Base-by-base conservation (phyloP, 805 yeast species). In the Zygoascus tannicola region DNA sequence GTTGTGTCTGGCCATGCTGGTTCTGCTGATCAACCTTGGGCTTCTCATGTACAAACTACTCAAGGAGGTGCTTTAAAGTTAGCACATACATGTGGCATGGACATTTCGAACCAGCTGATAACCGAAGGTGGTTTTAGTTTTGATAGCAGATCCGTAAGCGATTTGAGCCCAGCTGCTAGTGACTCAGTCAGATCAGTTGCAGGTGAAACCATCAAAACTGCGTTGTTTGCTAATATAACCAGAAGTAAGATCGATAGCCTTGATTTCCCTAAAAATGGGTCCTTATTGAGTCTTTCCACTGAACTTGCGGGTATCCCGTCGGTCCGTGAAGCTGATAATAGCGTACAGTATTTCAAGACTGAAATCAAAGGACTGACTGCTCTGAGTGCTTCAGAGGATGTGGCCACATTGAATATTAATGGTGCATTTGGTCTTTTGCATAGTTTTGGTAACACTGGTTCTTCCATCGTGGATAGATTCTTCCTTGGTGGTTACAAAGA, bases 401-500 rank as follows among this genome's bases (percentile, higher is more conserved):
- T 50, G n/a, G 41, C 58, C 4, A 50, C 49, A 14, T 45, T 56
- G 23, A 45, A 50, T 21, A 35, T 51, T 23, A 16, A 38, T 5
- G 51, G 48, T 4, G 22, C 42, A n/a, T 37, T 37, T 22, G 40
- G 40, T 10, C 10, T 22, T 23, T 15, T 37, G 33, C 15, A 23
- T 3, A 21, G 32, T 3, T 23, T 37, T 5, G 12, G 12, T 26
- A n/a, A 18, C 2, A 38, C 39, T 16, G 47, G 40, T 34, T 47
- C 55, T 48, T 83, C 81, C 52, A 61, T 80, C 22, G 70, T 79
- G 50, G 97, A 90, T 63, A 74, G 80, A 52, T 88, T 86, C 59
- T 83, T 80, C 56, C 68, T 82, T 39, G 92, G 94, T 16, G 94
- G 94, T 71, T 33, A 76, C 28, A 71, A 75, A 45, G 76, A 76